Conservation (phyloP, 371 early-diverging fungal genomes). For the Circinella umbellata region DNA sequence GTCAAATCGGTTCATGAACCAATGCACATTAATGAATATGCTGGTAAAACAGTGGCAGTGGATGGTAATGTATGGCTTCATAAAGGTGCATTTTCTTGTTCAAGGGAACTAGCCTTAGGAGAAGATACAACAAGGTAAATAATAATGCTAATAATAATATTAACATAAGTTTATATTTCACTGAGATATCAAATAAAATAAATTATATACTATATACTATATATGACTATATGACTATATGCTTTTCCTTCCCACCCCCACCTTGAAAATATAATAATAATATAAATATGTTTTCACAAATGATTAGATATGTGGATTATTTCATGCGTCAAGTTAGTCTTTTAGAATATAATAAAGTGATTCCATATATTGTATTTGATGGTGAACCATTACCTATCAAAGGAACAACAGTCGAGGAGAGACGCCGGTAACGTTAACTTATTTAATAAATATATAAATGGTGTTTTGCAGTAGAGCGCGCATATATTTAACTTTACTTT, state of each 20-base stretch:
- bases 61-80: constrained; percentile 97
- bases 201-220: too few species aligned
- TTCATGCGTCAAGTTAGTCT: constrained; percentile 76
- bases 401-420: constrained; percentile 72
- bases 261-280: too few species aligned
- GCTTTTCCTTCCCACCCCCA: too few species aligned
- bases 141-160: too few species aligned
- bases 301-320: constrained; percentile 73
- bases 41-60: constrained; percentile 80
- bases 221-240: too few species aligned
- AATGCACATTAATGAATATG: constrained; percentile 70
- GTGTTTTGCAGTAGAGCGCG: constrained; percentile 9
- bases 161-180: too few species aligned
- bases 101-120: constrained; percentile 72
- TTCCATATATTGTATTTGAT: constrained; percentile 96
- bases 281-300: neutral
- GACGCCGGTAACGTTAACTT: constrained; percentile 51
- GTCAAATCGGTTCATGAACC: constrained; percentile 70
- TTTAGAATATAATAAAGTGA: constrained; percentile 72
- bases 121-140: constrained; percentile 23
- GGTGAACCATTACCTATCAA: constrained; percentile 94
- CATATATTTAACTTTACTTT: constrained; percentile 5
- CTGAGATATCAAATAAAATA: too few species aligned
- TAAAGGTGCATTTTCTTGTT: constrained; percentile 83
- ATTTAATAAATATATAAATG: neutral